phyloP scores from a whole-genome alignment of 495 filamentous ascomycete genomes.

The Choiromyces venosus region DNA sequence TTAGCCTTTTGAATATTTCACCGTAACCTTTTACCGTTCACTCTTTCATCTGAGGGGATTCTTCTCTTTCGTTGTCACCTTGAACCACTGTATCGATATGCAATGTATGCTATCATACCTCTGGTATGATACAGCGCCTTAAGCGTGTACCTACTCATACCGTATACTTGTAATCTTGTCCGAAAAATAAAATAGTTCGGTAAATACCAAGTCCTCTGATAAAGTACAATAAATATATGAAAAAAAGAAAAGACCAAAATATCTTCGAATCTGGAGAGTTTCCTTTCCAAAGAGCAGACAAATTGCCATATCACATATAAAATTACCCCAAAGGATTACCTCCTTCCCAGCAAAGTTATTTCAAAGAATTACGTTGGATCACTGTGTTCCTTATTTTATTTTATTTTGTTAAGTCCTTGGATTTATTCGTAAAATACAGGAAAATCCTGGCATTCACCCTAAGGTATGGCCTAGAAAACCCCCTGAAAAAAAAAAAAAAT shows the following conservation, averaged over 20 bases:
- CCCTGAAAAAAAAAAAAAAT: too few relatives aligned
- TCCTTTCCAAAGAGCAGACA: background rate
- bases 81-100: background rate
- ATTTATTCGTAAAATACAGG: too few relatives aligned
- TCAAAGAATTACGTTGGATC: background rate
- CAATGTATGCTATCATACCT: background rate
- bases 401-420: too few relatives aligned
- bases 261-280: background rate
- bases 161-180: background rate
- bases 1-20: background rate
- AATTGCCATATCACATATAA: background rate
- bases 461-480: too few relatives aligned
- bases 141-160: background rate
- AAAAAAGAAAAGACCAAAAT: background rate
- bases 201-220: background rate
- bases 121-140: background rate
- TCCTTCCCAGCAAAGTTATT: background rate
- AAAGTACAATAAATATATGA: background rate
- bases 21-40: background rate
- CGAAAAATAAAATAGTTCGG: background rate
- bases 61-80: background rate
- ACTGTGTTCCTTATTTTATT: too few relatives aligned
- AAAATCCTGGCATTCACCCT: too few relatives aligned
- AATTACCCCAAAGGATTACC: background rate
- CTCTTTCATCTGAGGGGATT: background rate